Conservation (phyloP, 306 rosid species). For the Astragalus glycyphyllos region DNA sequence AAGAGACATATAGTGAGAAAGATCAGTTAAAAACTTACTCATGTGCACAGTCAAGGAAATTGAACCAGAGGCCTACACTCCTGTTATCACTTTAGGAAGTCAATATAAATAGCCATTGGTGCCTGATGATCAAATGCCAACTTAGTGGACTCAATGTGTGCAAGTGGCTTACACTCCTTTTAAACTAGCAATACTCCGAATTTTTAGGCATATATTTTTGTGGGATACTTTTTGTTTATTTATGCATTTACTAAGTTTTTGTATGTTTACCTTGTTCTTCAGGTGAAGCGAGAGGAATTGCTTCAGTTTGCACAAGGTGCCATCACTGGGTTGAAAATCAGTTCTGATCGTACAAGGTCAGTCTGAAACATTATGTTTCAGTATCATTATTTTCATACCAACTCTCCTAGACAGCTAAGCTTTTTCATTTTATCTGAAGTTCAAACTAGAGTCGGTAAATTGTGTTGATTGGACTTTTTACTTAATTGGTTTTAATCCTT, state of each 20-base stretch:
- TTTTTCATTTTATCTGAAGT: slow-evolving; percentile 7
- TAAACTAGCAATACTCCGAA: background rate
- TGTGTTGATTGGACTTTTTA: slow-evolving; percentile 14
- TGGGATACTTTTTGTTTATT: slow-evolving; percentile 26
- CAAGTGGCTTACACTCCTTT: too few species aligned
- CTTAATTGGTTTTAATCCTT: slow-evolving; percentile 3
- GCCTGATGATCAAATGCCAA: too few species aligned
- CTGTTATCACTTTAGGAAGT: too few species aligned
- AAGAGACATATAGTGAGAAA: too few species aligned
- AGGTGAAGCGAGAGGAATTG: slow-evolving; percentile 98
- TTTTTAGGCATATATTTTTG: background rate
- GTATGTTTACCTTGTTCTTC: slow-evolving; percentile 39
- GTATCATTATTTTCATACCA: slow-evolving; percentile 24
- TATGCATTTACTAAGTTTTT: slow-evolving; percentile 15
- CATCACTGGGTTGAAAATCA: slow-evolving; percentile 87
- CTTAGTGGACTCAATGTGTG: too few species aligned
- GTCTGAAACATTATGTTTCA: slow-evolving; percentile 44
- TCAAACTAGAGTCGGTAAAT: slow-evolving; percentile 14
- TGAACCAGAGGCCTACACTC: too few species aligned
- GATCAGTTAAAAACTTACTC: too few species aligned
- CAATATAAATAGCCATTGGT: too few species aligned
- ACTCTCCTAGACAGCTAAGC: slow-evolving; percentile 1
- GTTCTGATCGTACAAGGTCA: slow-evolving; percentile 77
- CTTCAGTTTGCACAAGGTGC: slow-evolving; percentile 99
- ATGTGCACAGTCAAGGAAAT: too few species aligned